Evolutionary conservation across 257 asterid species (phyloP).

Genomic region (Nicotiana sylvestris): DNA sequence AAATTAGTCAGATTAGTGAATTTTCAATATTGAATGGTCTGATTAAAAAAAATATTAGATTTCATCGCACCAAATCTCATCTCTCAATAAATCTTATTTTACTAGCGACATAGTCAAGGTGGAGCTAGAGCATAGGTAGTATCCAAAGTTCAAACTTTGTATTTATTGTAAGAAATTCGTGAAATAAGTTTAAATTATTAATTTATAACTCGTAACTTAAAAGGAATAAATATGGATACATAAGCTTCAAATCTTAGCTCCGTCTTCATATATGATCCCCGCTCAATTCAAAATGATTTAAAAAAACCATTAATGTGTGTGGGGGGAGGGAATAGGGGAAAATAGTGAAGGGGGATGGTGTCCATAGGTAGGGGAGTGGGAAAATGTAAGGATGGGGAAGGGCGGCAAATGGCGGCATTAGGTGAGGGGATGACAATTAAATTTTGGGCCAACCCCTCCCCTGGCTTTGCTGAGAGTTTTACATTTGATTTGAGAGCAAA

Average conservation of each 20-base stretch:
- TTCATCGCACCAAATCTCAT: not conserved
- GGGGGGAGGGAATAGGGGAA: not conserved
- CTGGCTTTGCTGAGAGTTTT: no score
- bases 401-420: not conserved
- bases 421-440: not conserved
- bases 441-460: no score
- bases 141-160: no score
- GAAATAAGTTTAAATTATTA: no score
- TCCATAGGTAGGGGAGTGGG: not conserved
- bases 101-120: no score
- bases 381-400: not conserved
- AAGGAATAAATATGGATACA: no score
- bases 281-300: not conserved
- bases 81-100: not conserved
- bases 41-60: no score
- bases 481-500: not conserved
- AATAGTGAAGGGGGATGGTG: not conserved
- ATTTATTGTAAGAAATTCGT: no score
- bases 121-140: no score
- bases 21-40: not conserved
- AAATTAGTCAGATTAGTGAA: not conserved
- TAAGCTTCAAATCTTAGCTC: no score
- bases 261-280: no score
- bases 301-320: not conserved
- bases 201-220: no score